phyloP scores from a whole-genome alignment of 2,329 filamentous ascomycete species.

The Chaetomiaceae sp. region DNA sequence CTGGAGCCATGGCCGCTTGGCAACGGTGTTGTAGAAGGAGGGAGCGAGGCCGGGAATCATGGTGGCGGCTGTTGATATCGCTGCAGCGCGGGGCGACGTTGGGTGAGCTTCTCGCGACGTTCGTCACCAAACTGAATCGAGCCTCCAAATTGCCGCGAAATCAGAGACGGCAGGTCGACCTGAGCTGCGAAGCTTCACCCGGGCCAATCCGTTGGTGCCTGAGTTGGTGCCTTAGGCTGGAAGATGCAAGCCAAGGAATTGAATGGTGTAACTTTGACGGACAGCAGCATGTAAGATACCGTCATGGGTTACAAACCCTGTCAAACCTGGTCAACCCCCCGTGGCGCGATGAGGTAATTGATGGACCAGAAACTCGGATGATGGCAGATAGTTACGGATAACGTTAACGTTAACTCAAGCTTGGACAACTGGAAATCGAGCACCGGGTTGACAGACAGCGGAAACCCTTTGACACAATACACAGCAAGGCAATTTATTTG shows the following conservation, averaged over 20 bases:
- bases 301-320: no score
- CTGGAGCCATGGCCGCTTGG: constrained; percentile 80
- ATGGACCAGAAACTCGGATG: neutral
- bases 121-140: constrained; percentile 8
- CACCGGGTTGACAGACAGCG: no score
- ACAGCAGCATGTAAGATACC: no score
- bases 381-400: no score
- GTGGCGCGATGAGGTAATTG: constrained; percentile 9
- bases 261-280: no score
- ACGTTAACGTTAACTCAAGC: no score
- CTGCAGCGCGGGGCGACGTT: constrained; percentile 13
- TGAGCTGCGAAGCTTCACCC: constrained; percentile 13
- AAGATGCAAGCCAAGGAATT: neutral
- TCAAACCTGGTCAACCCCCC: no score
- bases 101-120: constrained; percentile 19
- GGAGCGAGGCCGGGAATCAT: constrained; percentile 72
- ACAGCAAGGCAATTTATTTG: no score
- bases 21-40: constrained; percentile 56
- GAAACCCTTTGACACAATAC: no score
- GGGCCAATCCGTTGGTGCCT: constrained; percentile 18
- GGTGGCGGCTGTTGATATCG: constrained; percentile 18
- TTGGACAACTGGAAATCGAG: no score
- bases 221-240: constrained; percentile 10
- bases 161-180: constrained; percentile 5
- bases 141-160: constrained; percentile 24